These are phyloP conservation scores for Podila epicladia DNA, from an alignment of 192 early-diverging fungal species.

Conservation along the genomic window DNA sequence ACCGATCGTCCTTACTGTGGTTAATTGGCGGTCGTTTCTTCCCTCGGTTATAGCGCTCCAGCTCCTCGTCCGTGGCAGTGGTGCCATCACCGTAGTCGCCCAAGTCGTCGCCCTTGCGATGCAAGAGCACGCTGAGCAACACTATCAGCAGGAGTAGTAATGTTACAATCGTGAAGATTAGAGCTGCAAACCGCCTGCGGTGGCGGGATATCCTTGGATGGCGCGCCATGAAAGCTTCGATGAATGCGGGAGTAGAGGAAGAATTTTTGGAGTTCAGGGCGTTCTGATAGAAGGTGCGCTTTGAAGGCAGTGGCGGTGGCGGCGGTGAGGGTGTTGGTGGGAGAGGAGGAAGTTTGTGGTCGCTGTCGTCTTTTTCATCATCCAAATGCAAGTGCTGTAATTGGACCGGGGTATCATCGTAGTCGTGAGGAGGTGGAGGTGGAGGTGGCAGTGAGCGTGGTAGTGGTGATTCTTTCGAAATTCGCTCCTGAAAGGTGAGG, in stretches of 20 bases:
- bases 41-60: slow-evolving; percentile 20
- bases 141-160: slow-evolving; percentile 11
- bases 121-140: slow-evolving; percentile 16
- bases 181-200: slow-evolving; percentile 29
- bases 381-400: not conserved
- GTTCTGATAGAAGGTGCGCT: slow-evolving; percentile 28
- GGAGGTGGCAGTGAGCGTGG: too few species aligned
- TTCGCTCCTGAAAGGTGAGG: too few species aligned
- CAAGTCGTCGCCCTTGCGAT: slow-evolving; percentile 3
- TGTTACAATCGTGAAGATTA: slow-evolving; percentile 4
- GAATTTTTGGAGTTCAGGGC: not conserved
- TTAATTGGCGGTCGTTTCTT: slow-evolving; percentile 28
- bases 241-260: slow-evolving; percentile 4
- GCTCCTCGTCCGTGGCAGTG: slow-evolving; percentile 9
- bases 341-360: slow-evolving; percentile 6
- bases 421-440: too few species aligned
- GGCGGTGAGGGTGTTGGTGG: slow-evolving; percentile 4
- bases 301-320: slow-evolving; percentile 25
- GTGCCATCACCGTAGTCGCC: slow-evolving; percentile 9
- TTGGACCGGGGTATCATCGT: not conserved
- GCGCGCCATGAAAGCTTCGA: slow-evolving; percentile 24
- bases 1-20: slow-evolving; percentile 21
- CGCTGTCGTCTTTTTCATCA: not conserved
- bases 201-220: slow-evolving; percentile 30
- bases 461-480: too few species aligned